Percentiles rank a stretch among this genome's conserved stretches.
Evolutionary conservation across 345 rosid genomes (phyloP).

Genomic region (Populus pruinosa): DNA sequence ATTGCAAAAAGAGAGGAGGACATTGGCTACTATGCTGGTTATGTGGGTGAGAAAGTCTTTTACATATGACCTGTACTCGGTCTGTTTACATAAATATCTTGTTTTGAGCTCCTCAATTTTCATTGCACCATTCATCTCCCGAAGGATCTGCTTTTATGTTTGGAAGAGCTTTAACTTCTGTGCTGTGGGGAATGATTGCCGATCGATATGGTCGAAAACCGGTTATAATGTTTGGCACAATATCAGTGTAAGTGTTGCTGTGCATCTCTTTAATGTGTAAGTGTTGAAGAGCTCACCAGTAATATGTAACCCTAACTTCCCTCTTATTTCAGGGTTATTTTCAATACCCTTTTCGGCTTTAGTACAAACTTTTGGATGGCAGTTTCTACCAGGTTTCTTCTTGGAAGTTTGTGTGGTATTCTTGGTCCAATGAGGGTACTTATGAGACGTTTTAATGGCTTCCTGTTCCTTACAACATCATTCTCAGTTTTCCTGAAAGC

Average conservation of each 20-base stretch:
- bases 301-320: neutral
- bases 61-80: neutral
- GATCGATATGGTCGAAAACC: slow-evolving; percentile 83
- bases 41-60: slow-evolving; percentile 39
- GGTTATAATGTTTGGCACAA: slow-evolving; percentile 48
- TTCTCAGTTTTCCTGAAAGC: neutral
- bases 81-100: slow-evolving; percentile 3
- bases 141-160: slow-evolving; percentile 81
- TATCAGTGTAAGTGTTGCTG: slow-evolving; percentile 48
- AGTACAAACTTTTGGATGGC: slow-evolving; percentile 73
- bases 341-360: slow-evolving; percentile 66
- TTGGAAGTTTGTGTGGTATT: slow-evolving; percentile 56
- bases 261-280: neutral
- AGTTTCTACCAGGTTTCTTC: slow-evolving; percentile 51
- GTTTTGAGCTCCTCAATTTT: neutral
- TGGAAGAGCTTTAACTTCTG: slow-evolving; percentile 78
- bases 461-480: neutral
- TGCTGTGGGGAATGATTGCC: slow-evolving; percentile 72
- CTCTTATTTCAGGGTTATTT: slow-evolving; percentile 43
- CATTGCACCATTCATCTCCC: neutral
- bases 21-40: slow-evolving; percentile 76
- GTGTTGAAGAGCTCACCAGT: neutral
- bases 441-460: neutral
- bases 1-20: slow-evolving; percentile 64
- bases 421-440: slow-evolving; percentile 66